These are phyloP conservation scores for Magnusiomyces paraingens DNA, from an alignment of 1,139 yeast genomes.

Conservation along the genomic window DNA sequence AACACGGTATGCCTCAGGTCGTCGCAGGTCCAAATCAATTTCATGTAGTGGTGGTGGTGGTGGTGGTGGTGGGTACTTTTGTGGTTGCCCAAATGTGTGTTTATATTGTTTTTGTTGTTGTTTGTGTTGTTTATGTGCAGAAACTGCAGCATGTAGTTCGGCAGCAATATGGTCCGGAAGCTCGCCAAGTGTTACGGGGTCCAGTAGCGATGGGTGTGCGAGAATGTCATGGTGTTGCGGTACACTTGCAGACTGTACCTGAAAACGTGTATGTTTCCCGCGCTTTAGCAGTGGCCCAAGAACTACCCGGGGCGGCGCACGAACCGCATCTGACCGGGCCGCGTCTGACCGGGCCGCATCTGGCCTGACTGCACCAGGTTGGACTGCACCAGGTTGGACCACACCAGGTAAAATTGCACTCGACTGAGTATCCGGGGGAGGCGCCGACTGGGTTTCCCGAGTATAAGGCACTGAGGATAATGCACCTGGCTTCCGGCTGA, in stretches of 20 bases:
- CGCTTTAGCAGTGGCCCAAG: neutral
- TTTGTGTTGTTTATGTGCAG: neutral
- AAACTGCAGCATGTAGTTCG: neutral
- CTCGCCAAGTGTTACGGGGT: neutral
- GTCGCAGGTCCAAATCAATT: neutral
- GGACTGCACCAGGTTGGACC: too few species aligned
- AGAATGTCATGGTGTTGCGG: neutral
- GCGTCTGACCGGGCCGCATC: too few species aligned
- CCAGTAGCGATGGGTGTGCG: slow-evolving; percentile 4
- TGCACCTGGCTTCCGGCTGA: neutral
- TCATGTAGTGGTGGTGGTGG: neutral
- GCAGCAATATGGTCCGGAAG: neutral
- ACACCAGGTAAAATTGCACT: too few species aligned
- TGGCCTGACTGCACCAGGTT: too few species aligned
- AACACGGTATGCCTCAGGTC: slow-evolving; percentile 1
- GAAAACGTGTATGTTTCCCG: neutral
- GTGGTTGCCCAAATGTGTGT: too few species aligned
- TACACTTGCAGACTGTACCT: neutral
- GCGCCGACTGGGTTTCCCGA: too few species aligned
- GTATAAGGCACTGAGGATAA: neutral
- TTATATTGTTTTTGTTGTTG: too few species aligned
- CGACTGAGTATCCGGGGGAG: too few species aligned
- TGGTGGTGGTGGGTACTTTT: neutral
- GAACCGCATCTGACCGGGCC: too few species aligned
- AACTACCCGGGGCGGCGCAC: too few species aligned